Base-by-base conservation (phyloP, 176 grass and related monocot genomes). In the Rhynchospora breviuscula region DNA sequence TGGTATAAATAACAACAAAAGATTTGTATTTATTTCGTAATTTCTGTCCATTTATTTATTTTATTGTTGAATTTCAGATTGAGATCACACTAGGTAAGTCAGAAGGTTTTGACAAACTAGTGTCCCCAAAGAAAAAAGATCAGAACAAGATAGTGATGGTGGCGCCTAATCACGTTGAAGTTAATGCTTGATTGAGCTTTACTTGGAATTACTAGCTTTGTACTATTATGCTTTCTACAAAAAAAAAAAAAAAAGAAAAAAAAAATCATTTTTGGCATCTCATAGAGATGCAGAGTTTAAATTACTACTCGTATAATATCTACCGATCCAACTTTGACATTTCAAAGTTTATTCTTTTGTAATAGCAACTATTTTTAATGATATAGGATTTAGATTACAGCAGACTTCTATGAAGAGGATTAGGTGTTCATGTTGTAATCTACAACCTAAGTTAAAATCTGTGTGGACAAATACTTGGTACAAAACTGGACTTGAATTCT, bases 1-100 rank as follows among this genome's bases (percentile, higher is more conserved):
- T 44, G 46, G 53, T 14, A 19, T 54, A 9, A 9, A 22, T 18
- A 43, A 11, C 45, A 58, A 59, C 6, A 54, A 14, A 5, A 9
- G 0, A 59, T 29, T 53, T 82, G 8, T n/a, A 49, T 82, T 3
- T n/a, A 49, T 82, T 3, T 75, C 9, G 47, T 18, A 10, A 43
- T 8, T 35, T 15, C 10, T 31, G 26, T 19, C 18, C 2, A 18
- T 33, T 40, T 79, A 66, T 7, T 69, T 10, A 67, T 15, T 73
- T 3, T 67, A 3, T 64, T 83, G 61, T 85, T 14, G 29, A 84
- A 23, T 21, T 85, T 63, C 84, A 98, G 95, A 98, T 98, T 46
- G 95, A 98, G 85, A 98, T 98, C 49, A 66, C 94, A 7, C 59
- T 98, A 0, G 90, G 89, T 56, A 95, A 91, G 82, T 93, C 95